Percentiles rank a stretch among this genome's conserved stretches.
phyloP scores from a whole-genome alignment of 2,329 filamentous ascomycete species.

The Colletotrichum lini region DNA sequence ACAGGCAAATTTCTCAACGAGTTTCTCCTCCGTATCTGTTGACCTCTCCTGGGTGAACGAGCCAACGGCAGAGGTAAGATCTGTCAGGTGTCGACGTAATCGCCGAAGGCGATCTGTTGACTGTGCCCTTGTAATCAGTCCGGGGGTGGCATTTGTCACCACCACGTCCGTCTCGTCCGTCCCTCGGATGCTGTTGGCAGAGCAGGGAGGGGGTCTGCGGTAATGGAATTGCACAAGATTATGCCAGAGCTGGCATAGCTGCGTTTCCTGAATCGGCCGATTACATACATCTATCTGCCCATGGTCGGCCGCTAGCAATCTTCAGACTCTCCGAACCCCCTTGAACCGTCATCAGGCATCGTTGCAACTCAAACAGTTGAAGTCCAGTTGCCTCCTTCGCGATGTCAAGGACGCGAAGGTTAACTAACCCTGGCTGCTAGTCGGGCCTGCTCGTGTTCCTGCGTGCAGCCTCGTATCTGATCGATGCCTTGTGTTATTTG shows the following conservation, averaged over 20 bases:
- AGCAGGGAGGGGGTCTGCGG: constrained; percentile 23
- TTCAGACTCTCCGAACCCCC: neutral
- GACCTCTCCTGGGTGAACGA: constrained; percentile 19
- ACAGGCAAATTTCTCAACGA: constrained; percentile 11
- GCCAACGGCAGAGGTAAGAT: constrained; percentile 21
- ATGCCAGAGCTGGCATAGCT: constrained; percentile 9
- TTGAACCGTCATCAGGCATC: neutral
- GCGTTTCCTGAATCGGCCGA: neutral
- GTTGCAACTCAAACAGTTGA: neutral
- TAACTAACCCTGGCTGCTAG: neutral
- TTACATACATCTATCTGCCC: neutral
- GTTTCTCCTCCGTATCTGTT: neutral
- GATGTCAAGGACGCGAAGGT: neutral
- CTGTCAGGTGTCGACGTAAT: constrained; percentile 26
- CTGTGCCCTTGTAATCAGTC: constrained; percentile 25
- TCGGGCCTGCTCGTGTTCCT: neutral
- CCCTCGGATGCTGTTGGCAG: constrained; percentile 1
- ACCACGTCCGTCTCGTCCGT: neutral
- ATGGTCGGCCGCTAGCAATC: neutral
- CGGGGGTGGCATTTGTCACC: constrained; percentile 13
- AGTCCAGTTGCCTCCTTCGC: neutral
- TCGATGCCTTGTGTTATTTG: neutral
- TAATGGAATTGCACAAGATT: constrained; percentile 8
- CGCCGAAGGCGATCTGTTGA: constrained; percentile 25
- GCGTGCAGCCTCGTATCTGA: neutral